Percentiles rank a stretch among this genome's conserved stretches.
Evolutionary conservation across 2,329 filamentous ascomycete genomes (phyloP).

Genomic region (Aureobasidium sp.): DNA sequence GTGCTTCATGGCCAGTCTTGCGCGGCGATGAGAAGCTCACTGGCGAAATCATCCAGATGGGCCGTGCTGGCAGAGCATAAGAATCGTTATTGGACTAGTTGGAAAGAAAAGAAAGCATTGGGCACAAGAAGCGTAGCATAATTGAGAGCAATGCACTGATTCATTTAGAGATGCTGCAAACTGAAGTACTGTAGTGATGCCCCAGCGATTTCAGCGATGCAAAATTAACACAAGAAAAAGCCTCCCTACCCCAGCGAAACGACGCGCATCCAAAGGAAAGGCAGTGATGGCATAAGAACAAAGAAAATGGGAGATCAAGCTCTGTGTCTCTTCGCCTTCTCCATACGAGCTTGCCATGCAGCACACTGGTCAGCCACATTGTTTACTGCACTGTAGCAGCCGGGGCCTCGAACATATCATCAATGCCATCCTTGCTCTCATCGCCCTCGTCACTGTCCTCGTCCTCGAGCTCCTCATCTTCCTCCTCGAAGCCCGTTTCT

Average conservation of each 20-base stretch:
- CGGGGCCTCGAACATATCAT: conserved; percentile 36
- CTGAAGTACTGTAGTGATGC: background rate
- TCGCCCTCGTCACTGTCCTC: conserved; percentile 53
- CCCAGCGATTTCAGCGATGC: background rate
- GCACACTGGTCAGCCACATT: background rate
- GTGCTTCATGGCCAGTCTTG: conserved; percentile 76
- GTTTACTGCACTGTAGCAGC: conserved; percentile 5
- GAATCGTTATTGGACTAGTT: background rate
- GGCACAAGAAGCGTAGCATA: background rate
- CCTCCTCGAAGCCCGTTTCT: conserved; percentile 73
- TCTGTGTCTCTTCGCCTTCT: background rate
- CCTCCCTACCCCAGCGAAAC: background rate
- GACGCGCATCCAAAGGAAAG: background rate
- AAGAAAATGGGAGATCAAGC: background rate
- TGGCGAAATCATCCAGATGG: conserved; percentile 83
- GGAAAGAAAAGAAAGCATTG: background rate
- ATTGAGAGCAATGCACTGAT: background rate
- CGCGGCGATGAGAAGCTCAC: conserved; percentile 66
- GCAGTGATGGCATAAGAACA: background rate
- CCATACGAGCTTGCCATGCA: background rate
- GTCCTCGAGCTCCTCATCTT: conserved; percentile 51
- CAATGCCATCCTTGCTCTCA: conserved; percentile 48
- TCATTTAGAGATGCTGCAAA: background rate
- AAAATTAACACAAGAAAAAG: background rate
- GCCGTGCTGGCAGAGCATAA: conserved; percentile 58